Base-by-base conservation (phyloP, 2,329 filamentous ascomycete species). In the Lachnellula willkommii region DNA sequence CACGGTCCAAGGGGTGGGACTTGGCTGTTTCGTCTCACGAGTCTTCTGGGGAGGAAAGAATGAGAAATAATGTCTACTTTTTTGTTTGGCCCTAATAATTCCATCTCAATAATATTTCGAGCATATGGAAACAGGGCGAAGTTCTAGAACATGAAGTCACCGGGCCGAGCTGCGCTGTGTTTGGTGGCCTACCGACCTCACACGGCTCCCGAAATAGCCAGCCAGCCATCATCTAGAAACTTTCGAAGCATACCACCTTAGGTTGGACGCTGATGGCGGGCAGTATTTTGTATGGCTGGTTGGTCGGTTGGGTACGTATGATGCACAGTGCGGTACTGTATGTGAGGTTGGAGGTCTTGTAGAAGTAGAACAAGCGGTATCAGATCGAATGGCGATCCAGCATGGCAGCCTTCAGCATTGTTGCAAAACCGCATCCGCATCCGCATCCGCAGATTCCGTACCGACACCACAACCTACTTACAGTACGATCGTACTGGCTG, bases 21-120 rank as follows among this genome's bases (percentile, higher is more conserved):
- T 45, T 26, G 28, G 28, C 9, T 1, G 28, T 32, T 32, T 32
- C 28, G 28, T 32, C 9, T 4, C 28, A 32, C 28, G 28, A 32
- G 9, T 32, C 9, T 32, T 12, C 3, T 12, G 12, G 12, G 22
- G n/a, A 47, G 24, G 2, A 32, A 17, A 47, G 12, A 32, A 53
- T 26, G 32, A 57, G 45, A 40, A 46, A 45, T 20, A 46, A 45
- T 20, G 52, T 53, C 50, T 48, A 50, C 47, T 54, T 58, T 22
- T 45, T 60, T 50, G 49, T 57, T 58, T 53, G 52, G 52, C 60
- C 54, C 55, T 61, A 65, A 65, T 61, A 65, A 65, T 63, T 59
- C 62, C 58, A 51, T 63, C 55, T 63, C 57, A 55, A 65, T n/a
- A n/a, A n/a, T n/a, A n/a, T 65, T 48, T 66, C 56, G 59, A 63